Evolutionary conservation across 2,329 filamentous ascomycete species (phyloP).

Genomic region (Trichoderma lentiforme): DNA sequence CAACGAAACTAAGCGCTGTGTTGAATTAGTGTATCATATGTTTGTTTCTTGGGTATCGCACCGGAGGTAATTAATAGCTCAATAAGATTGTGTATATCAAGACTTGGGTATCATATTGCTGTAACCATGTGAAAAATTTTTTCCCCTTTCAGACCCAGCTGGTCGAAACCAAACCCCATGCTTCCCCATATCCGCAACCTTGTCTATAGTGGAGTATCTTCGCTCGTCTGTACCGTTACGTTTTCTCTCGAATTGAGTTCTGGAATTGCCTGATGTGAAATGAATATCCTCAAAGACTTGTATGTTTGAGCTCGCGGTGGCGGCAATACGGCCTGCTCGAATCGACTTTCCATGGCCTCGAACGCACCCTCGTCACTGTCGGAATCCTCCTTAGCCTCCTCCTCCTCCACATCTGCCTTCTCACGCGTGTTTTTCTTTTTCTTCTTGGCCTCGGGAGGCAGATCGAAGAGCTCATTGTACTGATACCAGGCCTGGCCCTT

Average conservation of each 20-base stretch:
- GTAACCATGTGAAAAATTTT: neutral
- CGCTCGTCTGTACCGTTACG: slow-evolving; percentile 47
- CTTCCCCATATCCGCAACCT: neutral
- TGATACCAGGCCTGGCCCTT: slow-evolving; percentile 50
- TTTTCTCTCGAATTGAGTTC: slow-evolving; percentile 51
- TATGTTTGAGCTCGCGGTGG: slow-evolving; percentile 43
- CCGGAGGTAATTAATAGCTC: neutral
- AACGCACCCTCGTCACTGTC: slow-evolving; percentile 46
- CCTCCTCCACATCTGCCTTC: slow-evolving; percentile 41
- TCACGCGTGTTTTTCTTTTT: slow-evolving; percentile 32
- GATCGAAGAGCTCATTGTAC: slow-evolving; percentile 55
- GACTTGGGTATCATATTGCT: slow-evolving; percentile 17
- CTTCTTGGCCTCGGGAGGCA: slow-evolving; percentile 31
- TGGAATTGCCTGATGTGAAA: slow-evolving; percentile 52
- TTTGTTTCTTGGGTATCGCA: neutral
- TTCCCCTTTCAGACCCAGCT: neutral
- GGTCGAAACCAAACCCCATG: neutral
- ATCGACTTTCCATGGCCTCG: slow-evolving; percentile 55
- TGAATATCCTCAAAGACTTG: slow-evolving; percentile 58
- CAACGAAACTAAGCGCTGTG: neutral
- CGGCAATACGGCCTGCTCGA: slow-evolving; percentile 52
- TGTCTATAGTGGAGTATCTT: slow-evolving; percentile 23
- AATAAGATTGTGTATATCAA: slow-evolving; percentile 13
- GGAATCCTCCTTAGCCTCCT: slow-evolving; percentile 31
- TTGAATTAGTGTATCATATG: slow-evolving; percentile 16